phyloP scores from a whole-genome alignment of 192 early-diverging fungal species.

The Phycomyces nitens region DNA sequence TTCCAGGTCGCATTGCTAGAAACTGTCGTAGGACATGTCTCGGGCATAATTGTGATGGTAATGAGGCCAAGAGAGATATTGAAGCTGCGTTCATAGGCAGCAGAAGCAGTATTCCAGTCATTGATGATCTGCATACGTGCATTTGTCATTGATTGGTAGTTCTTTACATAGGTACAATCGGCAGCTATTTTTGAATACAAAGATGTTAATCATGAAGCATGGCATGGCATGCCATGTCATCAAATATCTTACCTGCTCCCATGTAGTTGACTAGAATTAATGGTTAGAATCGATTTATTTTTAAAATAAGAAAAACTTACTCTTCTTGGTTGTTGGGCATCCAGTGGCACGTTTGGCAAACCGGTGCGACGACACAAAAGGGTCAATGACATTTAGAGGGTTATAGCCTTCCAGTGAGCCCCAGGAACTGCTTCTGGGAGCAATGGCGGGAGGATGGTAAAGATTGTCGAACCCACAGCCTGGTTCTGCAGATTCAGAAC shows the following conservation, averaged over 20 bases:
- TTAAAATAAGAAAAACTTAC: conserved; percentile 1
- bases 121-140: conserved; percentile 71
- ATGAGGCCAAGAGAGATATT: conserved; percentile 84
- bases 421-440: neutral
- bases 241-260: conserved; percentile 37
- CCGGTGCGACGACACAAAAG: neutral
- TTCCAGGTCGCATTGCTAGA: conserved; percentile 63
- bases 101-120: conserved; percentile 80
- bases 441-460: neutral
- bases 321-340: conserved; percentile 11
- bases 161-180: conserved; percentile 66
- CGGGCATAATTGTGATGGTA: conserved; percentile 66
- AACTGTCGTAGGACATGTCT: conserved; percentile 50
- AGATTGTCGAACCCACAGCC: conserved; percentile 24
- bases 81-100: conserved; percentile 80
- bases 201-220: too few species aligned
- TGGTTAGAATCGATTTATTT: too few species aligned
- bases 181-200: conserved; percentile 42
- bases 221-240: too few species aligned
- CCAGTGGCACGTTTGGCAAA: conserved; percentile 2
- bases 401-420: neutral
- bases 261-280: conserved; percentile 37
- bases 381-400: neutral
- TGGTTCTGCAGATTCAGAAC: neutral
- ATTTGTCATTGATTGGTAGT: conserved; percentile 50